Evolutionary conservation across 1,139 yeast species (phyloP).

Genomic region (Lodderomyces orthopsilosis): DNA sequence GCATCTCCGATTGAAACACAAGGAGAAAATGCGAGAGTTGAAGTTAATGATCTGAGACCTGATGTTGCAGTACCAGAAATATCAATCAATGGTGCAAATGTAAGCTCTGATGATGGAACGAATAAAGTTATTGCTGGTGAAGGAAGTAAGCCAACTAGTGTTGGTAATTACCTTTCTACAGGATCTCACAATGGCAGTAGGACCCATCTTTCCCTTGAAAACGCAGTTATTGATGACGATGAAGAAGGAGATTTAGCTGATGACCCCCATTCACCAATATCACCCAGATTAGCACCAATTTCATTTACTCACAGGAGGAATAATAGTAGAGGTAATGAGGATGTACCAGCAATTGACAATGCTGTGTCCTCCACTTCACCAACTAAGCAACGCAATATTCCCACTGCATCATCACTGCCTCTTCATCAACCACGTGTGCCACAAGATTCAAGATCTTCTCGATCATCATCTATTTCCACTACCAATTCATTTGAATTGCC

Average conservation of each 20-base stretch:
- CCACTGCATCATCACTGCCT: background rate
- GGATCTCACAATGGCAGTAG: background rate
- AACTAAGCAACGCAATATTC: background rate
- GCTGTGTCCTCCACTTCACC: background rate
- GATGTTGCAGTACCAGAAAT: conserved; percentile 2
- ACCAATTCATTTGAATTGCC: conserved; percentile 19
- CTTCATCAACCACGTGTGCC: background rate
- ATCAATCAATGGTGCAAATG: background rate
- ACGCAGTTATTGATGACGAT: background rate
- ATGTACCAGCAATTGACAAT: background rate
- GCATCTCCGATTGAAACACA: background rate
- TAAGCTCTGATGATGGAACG: background rate
- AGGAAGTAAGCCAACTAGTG: background rate
- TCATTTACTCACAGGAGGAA: conserved; percentile 4
- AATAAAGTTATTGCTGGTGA: background rate
- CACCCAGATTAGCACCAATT: conserved; percentile 9
- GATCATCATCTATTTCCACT: conserved; percentile 10
- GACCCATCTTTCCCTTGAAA: background rate
- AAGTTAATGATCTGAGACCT: background rate
- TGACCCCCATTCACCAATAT: conserved; percentile 14
- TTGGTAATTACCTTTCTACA: background rate
- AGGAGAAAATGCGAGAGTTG: background rate
- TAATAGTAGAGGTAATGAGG: conserved; percentile 10
- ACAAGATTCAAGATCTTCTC: background rate
- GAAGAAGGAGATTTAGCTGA: conserved; percentile 20